Base-by-base conservation (phyloP, 2,329 filamentous ascomycete species). In the Pseudogymnoascus sp. region DNA sequence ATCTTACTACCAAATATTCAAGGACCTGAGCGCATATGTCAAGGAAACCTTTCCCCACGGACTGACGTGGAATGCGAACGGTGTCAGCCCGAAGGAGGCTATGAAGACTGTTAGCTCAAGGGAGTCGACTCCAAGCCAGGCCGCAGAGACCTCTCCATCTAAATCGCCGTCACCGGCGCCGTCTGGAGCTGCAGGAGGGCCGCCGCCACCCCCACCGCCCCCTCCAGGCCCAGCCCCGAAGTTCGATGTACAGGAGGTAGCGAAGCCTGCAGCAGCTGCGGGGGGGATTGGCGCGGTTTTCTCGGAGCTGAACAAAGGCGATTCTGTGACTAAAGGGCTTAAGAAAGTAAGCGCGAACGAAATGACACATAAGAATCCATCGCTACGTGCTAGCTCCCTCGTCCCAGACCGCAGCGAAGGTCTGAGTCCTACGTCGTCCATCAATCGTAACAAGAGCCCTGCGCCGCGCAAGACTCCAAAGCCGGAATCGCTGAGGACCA, bases 361-460 rank as follows among this genome's bases (percentile, higher is more conserved):
- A 76, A 97, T 97, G 93, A 99, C 95, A 65, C 95, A 99, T 78
- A 97, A 97, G 81, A 99, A 99, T 77, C 95, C 95, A 13, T 85
- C 87, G 9, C 81, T 99, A 64, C 87, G 95, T 67, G 84, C 90
- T 23, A 80, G 81, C 65, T 89, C 90, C 11, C 83, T 85, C 1
- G 90, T 93, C 2, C 82, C 89, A 1, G 80, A 80, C 64, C 78
- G 82, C 64, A 82, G 80, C 62, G 78, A 80, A 62, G 78, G 78
- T 59, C 75, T 76, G 28, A 83, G 82, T 21, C 82, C 80, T 65
- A 79, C 80, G 42, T 75, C 77, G 11, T 80, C 82, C 6, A 73
- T 78, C 38, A 71, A 72, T 23, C 83, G 90, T 60, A 86, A 84
- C 64, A 96, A 95, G 82, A 96, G 90, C 67, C 93, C 92, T 1